Conservation (phyloP, 169 alveolate genomes). For the Plasmodium gonderi region DNA sequence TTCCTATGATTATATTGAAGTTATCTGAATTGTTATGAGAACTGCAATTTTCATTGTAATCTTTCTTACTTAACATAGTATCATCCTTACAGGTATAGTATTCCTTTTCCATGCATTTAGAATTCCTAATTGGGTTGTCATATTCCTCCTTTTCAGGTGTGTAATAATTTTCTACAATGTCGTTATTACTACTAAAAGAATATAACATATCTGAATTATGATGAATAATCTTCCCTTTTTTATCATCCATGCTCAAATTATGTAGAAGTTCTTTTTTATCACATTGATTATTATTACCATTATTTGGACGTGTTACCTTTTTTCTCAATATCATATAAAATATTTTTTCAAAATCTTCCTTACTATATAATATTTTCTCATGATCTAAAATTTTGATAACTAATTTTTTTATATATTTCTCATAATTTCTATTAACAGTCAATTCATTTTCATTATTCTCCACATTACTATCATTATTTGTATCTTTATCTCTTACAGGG, state of each 20-base stretch:
- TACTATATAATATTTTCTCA: constrained; percentile 52
- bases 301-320: not conserved
- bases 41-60: not conserved
- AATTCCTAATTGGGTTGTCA: not conserved
- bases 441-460: not conserved
- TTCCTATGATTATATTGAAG: not conserved
- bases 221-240: not conserved
- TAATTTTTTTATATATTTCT: constrained; percentile 55
- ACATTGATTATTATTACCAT: not conserved
- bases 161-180: not conserved
- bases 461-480: not conserved
- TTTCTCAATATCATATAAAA: constrained; percentile 60
- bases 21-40: not conserved
- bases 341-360: constrained; percentile 67
- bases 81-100: constrained; percentile 14
- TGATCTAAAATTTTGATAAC: constrained; percentile 45
- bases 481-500: constrained; percentile 5
- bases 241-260: not conserved
- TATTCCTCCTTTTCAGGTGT: not conserved
- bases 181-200: constrained; percentile 14
- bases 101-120: not conserved
- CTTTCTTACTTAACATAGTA: not conserved
- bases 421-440: constrained; percentile 42
- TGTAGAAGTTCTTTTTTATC: not conserved
- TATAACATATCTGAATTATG: constrained; percentile 7